Evolutionary conservation across 2,329 filamentous ascomycete genomes (phyloP).

Genomic region (Penicillium sp.): DNA sequence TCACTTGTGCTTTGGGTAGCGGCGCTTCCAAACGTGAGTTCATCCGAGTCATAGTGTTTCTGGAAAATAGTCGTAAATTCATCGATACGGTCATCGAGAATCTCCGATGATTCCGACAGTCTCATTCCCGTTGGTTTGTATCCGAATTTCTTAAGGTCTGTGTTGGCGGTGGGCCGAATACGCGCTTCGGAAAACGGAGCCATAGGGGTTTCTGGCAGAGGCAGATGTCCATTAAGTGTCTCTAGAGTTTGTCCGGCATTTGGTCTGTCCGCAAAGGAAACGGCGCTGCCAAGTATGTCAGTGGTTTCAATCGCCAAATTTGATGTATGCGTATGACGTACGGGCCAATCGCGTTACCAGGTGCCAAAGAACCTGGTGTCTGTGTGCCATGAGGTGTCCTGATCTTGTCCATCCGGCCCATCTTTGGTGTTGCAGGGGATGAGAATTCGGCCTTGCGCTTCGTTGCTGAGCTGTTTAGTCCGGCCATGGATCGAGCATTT

Average conservation of each 20-base stretch:
- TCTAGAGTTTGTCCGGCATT: slow-evolving; percentile 83
- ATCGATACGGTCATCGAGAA: slow-evolving; percentile 92
- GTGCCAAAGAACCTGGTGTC: slow-evolving; percentile 34
- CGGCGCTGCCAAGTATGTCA: slow-evolving; percentile 41
- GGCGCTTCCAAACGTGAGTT: slow-evolving; percentile 81
- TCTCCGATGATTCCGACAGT: slow-evolving; percentile 84
- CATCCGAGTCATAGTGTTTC: slow-evolving; percentile 72
- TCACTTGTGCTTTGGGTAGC: slow-evolving; percentile 80
- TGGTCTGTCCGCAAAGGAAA: slow-evolving; percentile 70
- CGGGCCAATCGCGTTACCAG: slow-evolving; percentile 28
- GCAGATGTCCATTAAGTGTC: slow-evolving; percentile 74
- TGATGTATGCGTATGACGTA: slow-evolving; percentile 28
- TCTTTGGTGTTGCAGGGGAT: slow-evolving; percentile 45
- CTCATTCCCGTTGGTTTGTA: slow-evolving; percentile 97
- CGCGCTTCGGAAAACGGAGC: slow-evolving; percentile 72
- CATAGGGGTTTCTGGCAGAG: slow-evolving; percentile 65
- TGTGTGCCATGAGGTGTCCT: slow-evolving; percentile 52
- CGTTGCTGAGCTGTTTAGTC: slow-evolving; percentile 46
- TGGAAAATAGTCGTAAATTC: slow-evolving; percentile 76
- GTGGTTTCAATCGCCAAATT: neutral
- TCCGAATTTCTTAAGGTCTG: slow-evolving; percentile 83
- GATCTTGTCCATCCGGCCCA: slow-evolving; percentile 45
- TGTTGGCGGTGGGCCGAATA: slow-evolving; percentile 80
- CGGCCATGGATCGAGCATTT: slow-evolving; percentile 32
- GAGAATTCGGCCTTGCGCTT: slow-evolving; percentile 56